A percentile compares a stretch with the other conserved stretches of the same genome.
Conservation (phyloP, 2,329 filamentous ascomycete genomes). For the Cladosporium sp. region DNA sequence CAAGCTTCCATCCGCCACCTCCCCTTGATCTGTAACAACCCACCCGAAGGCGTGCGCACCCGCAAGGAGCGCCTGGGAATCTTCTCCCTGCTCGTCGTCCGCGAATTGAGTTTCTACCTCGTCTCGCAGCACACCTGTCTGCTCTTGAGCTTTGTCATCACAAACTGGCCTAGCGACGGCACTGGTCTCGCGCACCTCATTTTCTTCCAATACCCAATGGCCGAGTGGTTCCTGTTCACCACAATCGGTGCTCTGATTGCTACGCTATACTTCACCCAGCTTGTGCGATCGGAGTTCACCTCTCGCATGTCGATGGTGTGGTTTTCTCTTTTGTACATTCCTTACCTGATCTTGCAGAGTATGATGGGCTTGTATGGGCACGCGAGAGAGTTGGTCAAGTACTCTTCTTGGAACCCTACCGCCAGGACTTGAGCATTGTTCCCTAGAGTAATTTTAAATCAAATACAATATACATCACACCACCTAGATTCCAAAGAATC, state of each 20-base stretch:
- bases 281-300: conserved; percentile 49
- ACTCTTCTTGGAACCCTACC: conserved; percentile 52
- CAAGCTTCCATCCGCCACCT: conserved; percentile 49
- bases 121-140: conserved; percentile 52
- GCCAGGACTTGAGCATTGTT: conserved; percentile 35
- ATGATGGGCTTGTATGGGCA: conserved; percentile 51
- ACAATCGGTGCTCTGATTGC: conserved; percentile 45
- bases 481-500: no score
- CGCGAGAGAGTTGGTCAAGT: conserved; percentile 48
- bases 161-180: conserved; percentile 44
- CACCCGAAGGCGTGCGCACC: conserved; percentile 39
- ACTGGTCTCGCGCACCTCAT: conserved; percentile 42
- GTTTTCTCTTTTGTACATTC: conserved; percentile 47
- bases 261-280: conserved; percentile 50
- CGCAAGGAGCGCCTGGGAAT: conserved; percentile 46
- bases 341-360: conserved; percentile 47
- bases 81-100: conserved; percentile 47
- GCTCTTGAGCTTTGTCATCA: conserved; percentile 48
- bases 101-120: conserved; percentile 51
- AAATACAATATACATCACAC: no score
- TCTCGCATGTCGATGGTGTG: conserved; percentile 42
- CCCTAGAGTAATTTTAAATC: no score
- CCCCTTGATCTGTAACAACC: conserved; percentile 45
- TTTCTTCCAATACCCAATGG: conserved; percentile 52
- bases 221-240: conserved; percentile 45